Conservation (phyloP, 306 rosid genomes). For the Quercus parvula region DNA sequence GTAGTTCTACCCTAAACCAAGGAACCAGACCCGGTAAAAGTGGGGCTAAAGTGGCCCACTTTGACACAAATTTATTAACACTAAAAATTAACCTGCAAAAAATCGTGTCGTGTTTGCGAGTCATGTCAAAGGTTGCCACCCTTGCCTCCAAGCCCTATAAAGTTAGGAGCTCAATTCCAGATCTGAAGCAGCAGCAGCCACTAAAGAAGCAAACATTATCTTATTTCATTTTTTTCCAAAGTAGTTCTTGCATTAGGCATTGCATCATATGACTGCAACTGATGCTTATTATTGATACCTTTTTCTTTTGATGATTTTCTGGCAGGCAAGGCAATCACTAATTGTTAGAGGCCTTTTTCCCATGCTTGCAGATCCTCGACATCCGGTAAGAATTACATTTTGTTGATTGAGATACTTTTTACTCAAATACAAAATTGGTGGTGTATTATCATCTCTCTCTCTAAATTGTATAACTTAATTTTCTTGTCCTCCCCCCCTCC, state of each 20-base stretch:
- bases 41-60: too few species aligned
- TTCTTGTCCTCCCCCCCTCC: too few species aligned
- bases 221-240: not conserved
- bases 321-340: slow-evolving; percentile 97
- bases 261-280: not conserved
- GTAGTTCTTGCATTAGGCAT: not conserved
- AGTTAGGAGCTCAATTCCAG: too few species aligned
- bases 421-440: not conserved
- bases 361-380: slow-evolving; percentile 98
- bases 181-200: too few species aligned
- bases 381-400: slow-evolving; percentile 66
- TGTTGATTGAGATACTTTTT: not conserved
- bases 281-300: slow-evolving; percentile 1
- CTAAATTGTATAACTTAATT: not conserved
- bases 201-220: not conserved
- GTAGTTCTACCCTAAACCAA: not conserved
- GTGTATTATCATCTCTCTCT: not conserved
- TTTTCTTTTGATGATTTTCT: slow-evolving; percentile 17
- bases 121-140: too few species aligned
- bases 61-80: too few species aligned
- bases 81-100: too few species aligned
- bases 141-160: too few species aligned
- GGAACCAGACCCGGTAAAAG: not conserved
- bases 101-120: too few species aligned
- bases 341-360: slow-evolving; percentile 95